These are phyloP conservation scores for Cutaneotrichosporon daszewskae DNA, from an alignment of 1,284 basidiomycete species.

Conservation along the genomic window DNA sequence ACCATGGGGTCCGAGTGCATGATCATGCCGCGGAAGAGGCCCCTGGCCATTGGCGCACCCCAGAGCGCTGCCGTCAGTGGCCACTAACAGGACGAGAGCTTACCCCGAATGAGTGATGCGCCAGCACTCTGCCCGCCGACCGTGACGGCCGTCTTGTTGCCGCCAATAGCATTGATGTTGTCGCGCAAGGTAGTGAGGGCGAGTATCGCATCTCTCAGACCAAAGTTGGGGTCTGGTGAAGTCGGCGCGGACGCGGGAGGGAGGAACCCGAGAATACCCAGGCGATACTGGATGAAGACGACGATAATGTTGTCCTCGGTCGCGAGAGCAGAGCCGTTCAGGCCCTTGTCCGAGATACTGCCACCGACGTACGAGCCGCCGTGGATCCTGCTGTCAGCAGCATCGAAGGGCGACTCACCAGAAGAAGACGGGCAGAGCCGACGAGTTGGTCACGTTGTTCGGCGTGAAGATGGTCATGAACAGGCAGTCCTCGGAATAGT, in stretches of 20 bases:
- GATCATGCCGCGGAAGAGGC: slow-evolving; percentile 40
- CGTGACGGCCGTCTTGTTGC: slow-evolving; percentile 47
- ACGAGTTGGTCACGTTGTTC: slow-evolving; percentile 37
- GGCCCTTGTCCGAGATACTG: slow-evolving; percentile 60
- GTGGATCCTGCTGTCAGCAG: slow-evolving; percentile 60
- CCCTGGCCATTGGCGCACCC: slow-evolving; percentile 48
- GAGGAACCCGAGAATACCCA: slow-evolving; percentile 73
- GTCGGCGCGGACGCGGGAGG: slow-evolving; percentile 50
- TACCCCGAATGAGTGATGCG: slow-evolving; percentile 33
- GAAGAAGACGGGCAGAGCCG: slow-evolving; percentile 54
- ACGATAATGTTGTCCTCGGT: slow-evolving; percentile 68
- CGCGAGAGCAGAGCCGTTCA: slow-evolving; percentile 74
- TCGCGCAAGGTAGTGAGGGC: slow-evolving; percentile 61
- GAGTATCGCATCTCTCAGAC: slow-evolving; percentile 63
- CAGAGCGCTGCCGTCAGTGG: slow-evolving; percentile 50
- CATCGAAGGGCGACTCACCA: slow-evolving; percentile 50
- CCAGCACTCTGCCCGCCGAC: slow-evolving; percentile 47
- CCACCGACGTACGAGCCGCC: slow-evolving; percentile 80
- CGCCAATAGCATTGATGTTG: slow-evolving; percentile 53
- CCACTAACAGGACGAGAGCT: slow-evolving; percentile 46
- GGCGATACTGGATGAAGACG: slow-evolving; percentile 75
- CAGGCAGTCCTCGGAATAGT: slow-evolving; percentile 2
- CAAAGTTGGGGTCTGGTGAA: slow-evolving; percentile 62
- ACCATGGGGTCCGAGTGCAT: slow-evolving; percentile 71
- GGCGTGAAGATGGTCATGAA: neutral